Evolutionary conservation across 345 rosid species (phyloP).

Genomic region (Gossypium bickii): DNA sequence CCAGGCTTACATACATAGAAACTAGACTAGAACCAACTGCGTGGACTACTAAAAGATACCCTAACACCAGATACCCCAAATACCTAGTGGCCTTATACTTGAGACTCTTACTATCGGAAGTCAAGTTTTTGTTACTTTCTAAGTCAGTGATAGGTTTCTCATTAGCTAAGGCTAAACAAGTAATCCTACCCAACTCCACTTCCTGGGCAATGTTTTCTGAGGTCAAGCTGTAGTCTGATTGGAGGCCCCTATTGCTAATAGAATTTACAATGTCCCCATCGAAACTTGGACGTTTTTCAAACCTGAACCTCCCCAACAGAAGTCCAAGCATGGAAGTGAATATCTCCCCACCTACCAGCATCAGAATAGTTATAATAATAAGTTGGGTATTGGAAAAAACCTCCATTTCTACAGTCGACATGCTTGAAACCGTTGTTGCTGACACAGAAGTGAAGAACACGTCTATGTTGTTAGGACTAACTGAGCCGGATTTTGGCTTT

Average conservation of each 20-base stretch:
- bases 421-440: conserved; percentile 51
- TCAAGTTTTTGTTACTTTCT: not conserved
- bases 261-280: not conserved
- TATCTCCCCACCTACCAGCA: conserved; percentile 48
- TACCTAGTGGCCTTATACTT: conserved; percentile 15
- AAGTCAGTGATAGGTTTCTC: conserved; percentile 2
- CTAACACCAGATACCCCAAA: conserved; percentile 26
- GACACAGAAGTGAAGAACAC: conserved; percentile 57
- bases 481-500: conserved; percentile 26
- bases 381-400: conserved; percentile 52
- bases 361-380: conserved; percentile 39
- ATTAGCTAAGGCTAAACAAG: not conserved
- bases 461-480: conserved; percentile 29
- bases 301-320: not conserved
- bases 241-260: not conserved
- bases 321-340: conserved; percentile 46
- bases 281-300: not conserved
- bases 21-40: conserved; percentile 25
- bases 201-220: not conserved
- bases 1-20: conserved; percentile 16
- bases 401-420: conserved; percentile 64
- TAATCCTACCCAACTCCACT: conserved; percentile 9
- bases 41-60: conserved; percentile 30
- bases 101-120: not conserved
- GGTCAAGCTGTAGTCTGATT: not conserved